These are phyloP conservation scores for Elongisporangium prolatum DNA, from an alignment of 352 stramenopile genomes.

Conservation along the genomic window DNA sequence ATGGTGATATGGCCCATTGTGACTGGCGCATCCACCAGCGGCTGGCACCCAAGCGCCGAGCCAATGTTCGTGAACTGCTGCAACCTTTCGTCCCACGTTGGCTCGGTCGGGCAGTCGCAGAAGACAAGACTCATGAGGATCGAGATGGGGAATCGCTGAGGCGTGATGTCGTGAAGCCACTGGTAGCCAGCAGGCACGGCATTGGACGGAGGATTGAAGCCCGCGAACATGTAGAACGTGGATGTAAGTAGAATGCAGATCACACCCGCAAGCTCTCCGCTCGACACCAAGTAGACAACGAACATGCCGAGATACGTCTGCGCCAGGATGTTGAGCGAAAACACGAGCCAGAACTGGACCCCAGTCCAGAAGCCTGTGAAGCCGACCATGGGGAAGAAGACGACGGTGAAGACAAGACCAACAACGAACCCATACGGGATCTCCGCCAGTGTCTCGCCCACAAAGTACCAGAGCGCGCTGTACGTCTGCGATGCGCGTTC, in stretches of 20 bases:
- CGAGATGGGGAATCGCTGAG: slow-evolving; percentile 27
- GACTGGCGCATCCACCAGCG: no score
- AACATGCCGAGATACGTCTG: slow-evolving; percentile 30
- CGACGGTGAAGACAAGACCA: slow-evolving; percentile 33
- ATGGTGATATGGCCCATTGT: no score
- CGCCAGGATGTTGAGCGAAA: slow-evolving; percentile 26
- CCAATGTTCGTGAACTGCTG: no score
- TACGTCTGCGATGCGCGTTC: slow-evolving; percentile 88
- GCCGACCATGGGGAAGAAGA: no score
- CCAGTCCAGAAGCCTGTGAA: slow-evolving; percentile 15
- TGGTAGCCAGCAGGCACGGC: slow-evolving; percentile 42
- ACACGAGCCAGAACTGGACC: slow-evolving; percentile 36
- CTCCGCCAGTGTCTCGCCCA: slow-evolving; percentile 71
- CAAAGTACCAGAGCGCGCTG: slow-evolving; percentile 47
- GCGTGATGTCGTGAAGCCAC: slow-evolving; percentile 37
- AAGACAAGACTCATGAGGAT: slow-evolving; percentile 27
- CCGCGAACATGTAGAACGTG: slow-evolving; percentile 41
- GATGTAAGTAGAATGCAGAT: slow-evolving; percentile 29
- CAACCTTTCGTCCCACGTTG: no score
- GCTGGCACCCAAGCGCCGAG: no score
- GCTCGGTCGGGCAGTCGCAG: slow-evolving; percentile 18
- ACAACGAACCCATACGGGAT: slow-evolving; percentile 39
- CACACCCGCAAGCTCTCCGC: slow-evolving; percentile 23
- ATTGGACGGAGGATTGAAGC: slow-evolving; percentile 33
- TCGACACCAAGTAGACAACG: slow-evolving; percentile 22